phyloP scores from a whole-genome alignment of 1,139 yeast genomes.

The Arxiozyma telluris region DNA sequence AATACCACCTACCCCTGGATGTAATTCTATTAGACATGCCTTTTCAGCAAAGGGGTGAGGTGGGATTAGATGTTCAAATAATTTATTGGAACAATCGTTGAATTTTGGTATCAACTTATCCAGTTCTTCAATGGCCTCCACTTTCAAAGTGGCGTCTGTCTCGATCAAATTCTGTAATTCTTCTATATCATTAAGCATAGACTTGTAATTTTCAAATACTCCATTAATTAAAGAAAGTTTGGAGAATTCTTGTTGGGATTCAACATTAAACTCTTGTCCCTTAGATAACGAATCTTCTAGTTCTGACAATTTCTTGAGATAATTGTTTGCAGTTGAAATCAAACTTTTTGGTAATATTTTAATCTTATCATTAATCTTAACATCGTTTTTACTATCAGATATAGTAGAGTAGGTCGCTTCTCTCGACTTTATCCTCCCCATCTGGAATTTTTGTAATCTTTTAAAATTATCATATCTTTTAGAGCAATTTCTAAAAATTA shows the following conservation, averaged over 20 bases:
- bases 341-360: slow-evolving; percentile 35
- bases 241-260: slow-evolving; percentile 48
- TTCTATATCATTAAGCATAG: slow-evolving; percentile 29
- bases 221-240: slow-evolving; percentile 47
- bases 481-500: not conserved
- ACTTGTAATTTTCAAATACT: slow-evolving; percentile 40
- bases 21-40: slow-evolving; percentile 70
- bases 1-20: slow-evolving; percentile 96
- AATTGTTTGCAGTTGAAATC: slow-evolving; percentile 49
- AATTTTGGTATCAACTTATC: slow-evolving; percentile 27
- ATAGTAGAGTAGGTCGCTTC: slow-evolving; percentile 43
- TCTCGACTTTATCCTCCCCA: not conserved
- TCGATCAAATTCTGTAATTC: slow-evolving; percentile 34
- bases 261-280: slow-evolving; percentile 45
- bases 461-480: not conserved
- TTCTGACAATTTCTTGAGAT: slow-evolving; percentile 41
- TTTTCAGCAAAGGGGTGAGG: slow-evolving; percentile 68
- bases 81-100: slow-evolving; percentile 33
- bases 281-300: slow-evolving; percentile 42
- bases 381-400: slow-evolving; percentile 41
- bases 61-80: slow-evolving; percentile 60
- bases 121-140: slow-evolving; percentile 34
- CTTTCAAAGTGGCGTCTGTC: slow-evolving; percentile 30
- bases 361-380: not conserved
- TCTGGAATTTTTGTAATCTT: not conserved